Conservation (phyloP, 2,329 filamentous ascomycete genomes). For the Penicillium glabrum region DNA sequence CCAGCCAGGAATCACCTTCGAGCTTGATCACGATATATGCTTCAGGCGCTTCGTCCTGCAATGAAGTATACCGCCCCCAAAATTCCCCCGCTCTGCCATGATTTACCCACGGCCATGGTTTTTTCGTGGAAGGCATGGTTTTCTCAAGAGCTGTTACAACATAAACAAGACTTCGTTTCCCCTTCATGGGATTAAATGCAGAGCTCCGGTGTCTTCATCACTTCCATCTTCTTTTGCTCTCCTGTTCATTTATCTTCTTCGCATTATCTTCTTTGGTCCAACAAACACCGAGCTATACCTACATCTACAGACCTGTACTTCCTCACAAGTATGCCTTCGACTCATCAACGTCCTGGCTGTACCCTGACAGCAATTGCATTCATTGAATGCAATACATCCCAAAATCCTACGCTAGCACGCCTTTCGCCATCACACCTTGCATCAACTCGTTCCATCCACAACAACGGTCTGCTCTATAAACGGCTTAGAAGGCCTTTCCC, state of each 20-base stretch:
- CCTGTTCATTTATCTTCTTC: neutral
- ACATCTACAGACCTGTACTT: neutral
- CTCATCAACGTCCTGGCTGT: neutral
- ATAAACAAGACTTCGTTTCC: neutral
- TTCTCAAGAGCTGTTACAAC: neutral
- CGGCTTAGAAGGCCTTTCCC: neutral
- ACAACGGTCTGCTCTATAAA: neutral
- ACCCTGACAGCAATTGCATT: neutral
- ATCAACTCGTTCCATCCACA: neutral
- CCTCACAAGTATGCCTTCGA: neutral
- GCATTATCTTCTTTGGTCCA: neutral
- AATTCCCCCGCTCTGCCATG: neutral
- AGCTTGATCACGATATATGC: neutral
- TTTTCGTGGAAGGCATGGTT: neutral
- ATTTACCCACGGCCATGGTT: neutral
- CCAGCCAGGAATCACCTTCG: neutral
- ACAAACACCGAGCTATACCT: neutral
- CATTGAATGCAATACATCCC: neutral
- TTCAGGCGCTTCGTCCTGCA: neutral
- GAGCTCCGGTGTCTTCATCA: neutral
- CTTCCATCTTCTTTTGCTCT: neutral
- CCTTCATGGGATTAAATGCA: neutral
- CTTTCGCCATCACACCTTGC: neutral
- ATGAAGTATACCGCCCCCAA: neutral
- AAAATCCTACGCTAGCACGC: no score